Evolutionary conservation across 305 asterid genomes (phyloP), one percentile per base, ranked within the genome.

Genomic region (Euphrasia arctica): DNA sequence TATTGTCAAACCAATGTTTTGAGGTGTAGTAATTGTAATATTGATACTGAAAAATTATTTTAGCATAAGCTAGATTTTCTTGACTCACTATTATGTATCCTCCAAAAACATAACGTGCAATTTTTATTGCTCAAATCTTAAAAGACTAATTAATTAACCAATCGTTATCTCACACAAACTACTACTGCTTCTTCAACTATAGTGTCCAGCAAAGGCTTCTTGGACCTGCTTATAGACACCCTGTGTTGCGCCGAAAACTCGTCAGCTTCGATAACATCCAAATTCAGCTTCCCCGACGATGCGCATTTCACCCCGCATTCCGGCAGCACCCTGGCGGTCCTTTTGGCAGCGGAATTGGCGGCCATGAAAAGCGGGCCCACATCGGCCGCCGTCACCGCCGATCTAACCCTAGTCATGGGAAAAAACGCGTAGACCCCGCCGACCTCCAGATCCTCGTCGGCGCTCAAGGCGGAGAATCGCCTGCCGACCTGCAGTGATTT

Each of bases 141-240:
- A 36, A 36, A 36, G 42, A 36, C 9, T 36, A 36, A 36, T 36
- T 9, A 5, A 36, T 36, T 5, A 5, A 36, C 7, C 9, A 34
- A 34, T 36, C 39, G 4, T 65, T 69, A 77, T 67, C 79, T 66
- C 51, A 63, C 13, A 43, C 54, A 54, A 32, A 65, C 66, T 7
- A 80, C 79, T 32, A 65, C 66, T 7, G 81, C 79, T 32, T 83
- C 86, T 78, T 84, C 91, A 66, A 63, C 68, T 32, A 84, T 84
- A 13, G 91, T 84, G 78, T 84, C 91, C 82, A 84, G 74, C 76
- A 82, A 64, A 27, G 91, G 91, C 63, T 82, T 82, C 82, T 72
- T 82, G 48, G 91, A 84, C 66, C 88, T 76, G 75, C 84, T 76
- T 74, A 84, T 55, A 1, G 83, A 74, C 71, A 80, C 12, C 54